Evolutionary conservation across 306 rosid species (phyloP).

Genomic region (Fagus sylvatica): DNA sequence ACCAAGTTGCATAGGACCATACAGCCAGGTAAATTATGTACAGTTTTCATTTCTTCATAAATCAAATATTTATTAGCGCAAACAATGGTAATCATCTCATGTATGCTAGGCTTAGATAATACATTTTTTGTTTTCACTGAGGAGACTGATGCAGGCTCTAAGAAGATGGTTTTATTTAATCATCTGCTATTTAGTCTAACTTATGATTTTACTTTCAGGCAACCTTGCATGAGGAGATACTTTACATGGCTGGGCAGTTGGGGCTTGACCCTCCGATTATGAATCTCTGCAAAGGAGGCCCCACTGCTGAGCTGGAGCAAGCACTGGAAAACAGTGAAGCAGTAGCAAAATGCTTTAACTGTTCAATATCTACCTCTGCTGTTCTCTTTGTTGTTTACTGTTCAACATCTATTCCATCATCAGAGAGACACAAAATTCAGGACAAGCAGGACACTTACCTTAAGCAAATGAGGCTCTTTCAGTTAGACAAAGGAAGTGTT

Average conservation of each 20-base stretch:
- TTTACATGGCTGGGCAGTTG: conserved; percentile 97
- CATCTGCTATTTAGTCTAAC: conserved; percentile 1
- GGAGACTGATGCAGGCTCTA: neutral
- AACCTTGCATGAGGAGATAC: conserved; percentile 80
- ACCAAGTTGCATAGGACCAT: conserved; percentile 99
- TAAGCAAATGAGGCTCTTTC: conserved; percentile 48
- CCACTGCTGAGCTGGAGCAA: conserved; percentile 65
- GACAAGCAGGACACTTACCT: conserved; percentile 55
- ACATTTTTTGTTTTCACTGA: no score
- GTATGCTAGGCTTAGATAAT: neutral
- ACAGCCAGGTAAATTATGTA: conserved; percentile 71
- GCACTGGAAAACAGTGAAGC: conserved; percentile 94
- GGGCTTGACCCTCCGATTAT: conserved; percentile 95
- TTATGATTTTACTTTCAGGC: conserved; percentile 57
- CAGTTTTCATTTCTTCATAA: neutral
- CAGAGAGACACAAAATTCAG: conserved; percentile 49
- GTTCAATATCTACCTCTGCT: conserved; percentile 75
- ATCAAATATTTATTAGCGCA: conserved; percentile 6
- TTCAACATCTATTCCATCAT: conserved; percentile 48
- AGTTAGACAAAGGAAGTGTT: conserved; percentile 29
- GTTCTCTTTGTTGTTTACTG: conserved; percentile 68
- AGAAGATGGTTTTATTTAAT: neutral
- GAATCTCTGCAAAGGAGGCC: conserved; percentile 72
- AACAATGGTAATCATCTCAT: neutral
- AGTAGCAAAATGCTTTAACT: conserved; percentile 68